Evolutionary conservation across 495 filamentous ascomycete genomes (phyloP).

Genomic region (Penicillium cataractarum): DNA sequence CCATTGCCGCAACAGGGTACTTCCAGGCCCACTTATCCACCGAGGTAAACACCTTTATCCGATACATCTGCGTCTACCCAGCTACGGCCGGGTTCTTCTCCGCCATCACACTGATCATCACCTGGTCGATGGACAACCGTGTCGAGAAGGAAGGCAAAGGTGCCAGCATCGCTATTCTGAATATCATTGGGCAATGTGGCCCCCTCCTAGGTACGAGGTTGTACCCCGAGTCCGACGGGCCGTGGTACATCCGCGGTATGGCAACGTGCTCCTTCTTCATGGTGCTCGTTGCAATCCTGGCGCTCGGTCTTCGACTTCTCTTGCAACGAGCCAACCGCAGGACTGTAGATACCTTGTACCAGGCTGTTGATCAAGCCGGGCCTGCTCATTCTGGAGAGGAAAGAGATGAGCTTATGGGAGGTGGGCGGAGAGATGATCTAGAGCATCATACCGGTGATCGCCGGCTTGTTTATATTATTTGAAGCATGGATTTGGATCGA

Average conservation of each 20-base stretch:
- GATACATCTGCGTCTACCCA: constrained; percentile 62
- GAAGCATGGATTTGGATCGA: not conserved
- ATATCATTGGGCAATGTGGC: constrained; percentile 64
- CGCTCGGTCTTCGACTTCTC: constrained; percentile 48
- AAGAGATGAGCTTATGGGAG: constrained; percentile 45
- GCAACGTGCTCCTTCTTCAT: constrained; percentile 61
- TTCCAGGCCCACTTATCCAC: constrained; percentile 41
- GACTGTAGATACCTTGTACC: constrained; percentile 22
- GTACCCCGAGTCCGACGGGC: constrained; percentile 59
- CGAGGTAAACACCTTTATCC: constrained; percentile 39
- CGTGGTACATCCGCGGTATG: constrained; percentile 64
- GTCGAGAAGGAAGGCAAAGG: constrained; percentile 57
- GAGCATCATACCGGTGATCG: constrained; percentile 29
- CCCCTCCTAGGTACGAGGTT: constrained; percentile 64
- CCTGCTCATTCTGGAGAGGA: constrained; percentile 33
- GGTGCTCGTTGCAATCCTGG: constrained; percentile 51
- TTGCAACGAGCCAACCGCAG: constrained; percentile 47
- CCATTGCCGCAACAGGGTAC: constrained; percentile 51
- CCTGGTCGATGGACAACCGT: constrained; percentile 68
- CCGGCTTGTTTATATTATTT: constrained; percentile 40
- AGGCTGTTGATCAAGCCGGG: constrained; percentile 22
- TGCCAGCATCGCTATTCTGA: constrained; percentile 59
- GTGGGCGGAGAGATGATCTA: constrained; percentile 25
- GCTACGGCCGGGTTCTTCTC: constrained; percentile 64
- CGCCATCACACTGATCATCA: constrained; percentile 63